phyloP scores from a whole-genome alignment of 2,329 filamentous ascomycete species.

The Thermomyces lanuginosus region DNA sequence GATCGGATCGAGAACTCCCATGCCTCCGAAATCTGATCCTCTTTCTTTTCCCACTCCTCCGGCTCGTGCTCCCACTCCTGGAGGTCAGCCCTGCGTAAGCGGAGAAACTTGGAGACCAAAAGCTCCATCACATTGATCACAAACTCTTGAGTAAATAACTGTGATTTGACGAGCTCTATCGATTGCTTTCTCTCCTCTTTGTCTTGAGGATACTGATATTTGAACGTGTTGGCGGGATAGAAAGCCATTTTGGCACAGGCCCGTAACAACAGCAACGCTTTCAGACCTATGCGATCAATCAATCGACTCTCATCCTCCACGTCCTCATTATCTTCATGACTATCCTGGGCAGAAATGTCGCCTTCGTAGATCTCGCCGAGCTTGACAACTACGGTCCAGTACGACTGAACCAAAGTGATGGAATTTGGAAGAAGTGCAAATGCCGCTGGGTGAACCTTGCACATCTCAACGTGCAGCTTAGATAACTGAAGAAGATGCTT shows the following conservation, averaged over 20 bases:
- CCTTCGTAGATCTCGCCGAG: slow-evolving; percentile 53
- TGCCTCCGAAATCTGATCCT: slow-evolving; percentile 67
- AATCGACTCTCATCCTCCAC: slow-evolving; percentile 38
- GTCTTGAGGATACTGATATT: slow-evolving; percentile 56
- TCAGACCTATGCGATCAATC: slow-evolving; percentile 63
- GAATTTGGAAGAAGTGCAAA: slow-evolving; percentile 72
- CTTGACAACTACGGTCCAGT: slow-evolving; percentile 67
- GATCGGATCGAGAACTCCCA: slow-evolving; percentile 88
- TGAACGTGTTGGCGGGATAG: slow-evolving; percentile 65
- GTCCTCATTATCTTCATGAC: slow-evolving; percentile 29
- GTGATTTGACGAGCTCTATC: slow-evolving; percentile 49
- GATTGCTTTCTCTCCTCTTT: slow-evolving; percentile 62
- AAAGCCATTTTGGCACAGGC: slow-evolving; percentile 76
- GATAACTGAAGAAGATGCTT: slow-evolving; percentile 81
- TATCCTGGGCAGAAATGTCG: slow-evolving; percentile 8
- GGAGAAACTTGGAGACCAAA: slow-evolving; percentile 73
- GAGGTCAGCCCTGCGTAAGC: slow-evolving; percentile 71
- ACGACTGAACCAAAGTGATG: slow-evolving; percentile 58
- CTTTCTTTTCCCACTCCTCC: slow-evolving; percentile 85
- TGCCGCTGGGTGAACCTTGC: slow-evolving; percentile 58
- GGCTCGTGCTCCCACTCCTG: slow-evolving; percentile 88
- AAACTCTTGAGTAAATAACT: slow-evolving; percentile 60
- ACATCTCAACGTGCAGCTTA: slow-evolving; percentile 82
- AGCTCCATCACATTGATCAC: slow-evolving; percentile 68
- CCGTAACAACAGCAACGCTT: slow-evolving; percentile 65